phyloP scores from a whole-genome alignment of 345 rosid genomes.

The Gossypium rotundifolium region DNA sequence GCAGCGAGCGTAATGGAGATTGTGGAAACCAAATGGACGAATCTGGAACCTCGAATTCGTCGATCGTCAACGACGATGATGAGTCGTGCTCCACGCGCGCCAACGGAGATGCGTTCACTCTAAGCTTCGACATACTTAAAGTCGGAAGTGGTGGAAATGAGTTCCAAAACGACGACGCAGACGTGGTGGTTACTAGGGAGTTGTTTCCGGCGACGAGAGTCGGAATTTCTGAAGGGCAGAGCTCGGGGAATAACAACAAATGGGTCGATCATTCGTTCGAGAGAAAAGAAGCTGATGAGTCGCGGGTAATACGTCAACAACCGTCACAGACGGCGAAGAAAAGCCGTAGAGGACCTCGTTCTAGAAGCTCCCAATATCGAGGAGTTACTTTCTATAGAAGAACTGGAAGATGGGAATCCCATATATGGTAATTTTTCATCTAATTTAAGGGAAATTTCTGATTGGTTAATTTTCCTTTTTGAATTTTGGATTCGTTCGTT shows the following conservation, averaged over 20 bases:
- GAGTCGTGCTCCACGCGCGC: slow-evolving; percentile 65
- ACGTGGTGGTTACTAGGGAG: slow-evolving; percentile 41
- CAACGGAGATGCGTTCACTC: slow-evolving; percentile 31
- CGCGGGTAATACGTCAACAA: slow-evolving; percentile 33
- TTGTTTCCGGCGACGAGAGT: slow-evolving; percentile 44
- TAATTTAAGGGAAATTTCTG: not conserved
- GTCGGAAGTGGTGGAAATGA: slow-evolving; percentile 30
- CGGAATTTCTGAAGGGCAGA: slow-evolving; percentile 27
- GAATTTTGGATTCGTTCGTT: slow-evolving; percentile 3
- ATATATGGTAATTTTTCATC: slow-evolving; percentile 59
- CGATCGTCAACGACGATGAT: slow-evolving; percentile 70
- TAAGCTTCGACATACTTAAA: slow-evolving; percentile 66
- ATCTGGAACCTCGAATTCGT: slow-evolving; percentile 55
- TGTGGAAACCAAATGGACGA: slow-evolving; percentile 41
- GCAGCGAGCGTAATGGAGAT: slow-evolving; percentile 35
- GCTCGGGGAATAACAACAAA: slow-evolving; percentile 23
- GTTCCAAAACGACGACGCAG: slow-evolving; percentile 16
- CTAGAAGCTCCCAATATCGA: slow-evolving; percentile 89
- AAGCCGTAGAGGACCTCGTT: slow-evolving; percentile 92
- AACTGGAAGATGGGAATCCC: slow-evolving; percentile 99
- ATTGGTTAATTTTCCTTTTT: slow-evolving; percentile 4
- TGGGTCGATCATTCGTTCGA: slow-evolving; percentile 54
- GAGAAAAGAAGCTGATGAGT: slow-evolving; percentile 25
- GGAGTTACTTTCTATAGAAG: slow-evolving; percentile 95
- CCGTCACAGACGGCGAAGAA: slow-evolving; percentile 57